A percentile compares a stretch with the other conserved stretches of the same genome.
These are phyloP conservation scores for Alternaria postmessia DNA, from an alignment of 2,329 filamentous ascomycete genomes.

Conservation along the genomic window DNA sequence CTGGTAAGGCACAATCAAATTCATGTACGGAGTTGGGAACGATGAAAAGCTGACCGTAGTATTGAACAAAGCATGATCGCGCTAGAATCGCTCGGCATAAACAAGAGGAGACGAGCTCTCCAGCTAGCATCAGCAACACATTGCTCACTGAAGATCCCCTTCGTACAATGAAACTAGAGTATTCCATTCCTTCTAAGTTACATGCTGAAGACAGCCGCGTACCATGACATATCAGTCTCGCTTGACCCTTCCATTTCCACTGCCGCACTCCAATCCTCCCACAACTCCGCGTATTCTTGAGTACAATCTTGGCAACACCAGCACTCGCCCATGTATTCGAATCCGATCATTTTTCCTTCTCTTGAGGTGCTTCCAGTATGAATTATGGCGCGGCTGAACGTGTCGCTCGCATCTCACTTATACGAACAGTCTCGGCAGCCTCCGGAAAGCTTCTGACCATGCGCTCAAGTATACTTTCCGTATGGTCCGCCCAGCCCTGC, in stretches of 20 bases:
- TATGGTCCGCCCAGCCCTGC: neutral
- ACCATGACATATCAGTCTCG: neutral
- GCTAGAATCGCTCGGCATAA: neutral
- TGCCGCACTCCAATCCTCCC: neutral
- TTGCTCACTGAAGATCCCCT: neutral
- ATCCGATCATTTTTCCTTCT: neutral
- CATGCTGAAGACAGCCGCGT: neutral
- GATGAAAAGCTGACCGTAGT: neutral
- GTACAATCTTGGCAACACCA: neutral
- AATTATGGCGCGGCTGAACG: neutral
- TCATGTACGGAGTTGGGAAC: neutral
- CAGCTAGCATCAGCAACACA: neutral
- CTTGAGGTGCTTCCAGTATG: neutral
- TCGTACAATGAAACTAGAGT: neutral
- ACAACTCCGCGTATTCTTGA: neutral
- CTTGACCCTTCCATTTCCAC: neutral
- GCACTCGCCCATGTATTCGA: neutral
- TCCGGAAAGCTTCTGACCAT: slow-evolving; percentile 7
- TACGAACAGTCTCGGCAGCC: neutral
- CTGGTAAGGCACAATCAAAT: neutral
- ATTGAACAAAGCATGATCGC: neutral
- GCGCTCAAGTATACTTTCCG: slow-evolving; percentile 4
- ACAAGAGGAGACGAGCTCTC: neutral
- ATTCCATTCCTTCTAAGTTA: neutral
- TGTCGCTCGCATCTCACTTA: neutral